These are phyloP conservation scores for Cytospora schulzeri DNA, from an alignment of 2,329 filamentous ascomycete species.

Conservation along the genomic window DNA sequence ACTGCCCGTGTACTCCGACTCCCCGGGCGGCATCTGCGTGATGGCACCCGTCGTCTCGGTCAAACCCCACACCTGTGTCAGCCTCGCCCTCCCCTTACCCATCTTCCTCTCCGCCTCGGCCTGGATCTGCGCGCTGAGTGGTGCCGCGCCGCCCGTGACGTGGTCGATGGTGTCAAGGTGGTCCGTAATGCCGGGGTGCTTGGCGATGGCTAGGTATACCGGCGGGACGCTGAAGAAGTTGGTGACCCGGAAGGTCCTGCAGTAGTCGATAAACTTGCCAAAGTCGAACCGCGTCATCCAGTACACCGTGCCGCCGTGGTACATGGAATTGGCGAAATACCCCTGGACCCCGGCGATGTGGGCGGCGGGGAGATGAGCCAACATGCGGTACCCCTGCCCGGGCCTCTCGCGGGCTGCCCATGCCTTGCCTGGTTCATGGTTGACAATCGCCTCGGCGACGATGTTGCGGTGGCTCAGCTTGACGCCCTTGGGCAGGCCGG, in stretches of 20 bases:
- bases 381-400: constrained; percentile 37
- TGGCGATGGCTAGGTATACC: constrained; percentile 61
- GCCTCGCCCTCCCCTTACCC: constrained; percentile 41
- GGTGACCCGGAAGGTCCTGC: constrained; percentile 52
- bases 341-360: constrained; percentile 50
- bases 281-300: constrained; percentile 67
- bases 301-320: constrained; percentile 52
- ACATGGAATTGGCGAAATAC: constrained; percentile 46
- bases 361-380: constrained; percentile 48
- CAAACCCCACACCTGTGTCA: constrained; percentile 60
- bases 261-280: constrained; percentile 55
- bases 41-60: constrained; percentile 57
- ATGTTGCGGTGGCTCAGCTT: constrained; percentile 49
- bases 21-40: constrained; percentile 46
- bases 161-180: constrained; percentile 54
- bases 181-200: constrained; percentile 55
- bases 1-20: constrained; percentile 48
- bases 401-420: constrained; percentile 35
- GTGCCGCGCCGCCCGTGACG: constrained; percentile 57
- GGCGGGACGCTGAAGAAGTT: constrained; percentile 62
- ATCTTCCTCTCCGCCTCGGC: constrained; percentile 52
- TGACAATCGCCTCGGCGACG: constrained; percentile 41
- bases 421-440: constrained; percentile 35
- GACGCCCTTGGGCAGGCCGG: constrained; percentile 51
- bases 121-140: constrained; percentile 58